Evolutionary conservation across 169 alveolate genomes (phyloP).

Genomic region (Cyclospora cayetanensis): DNA sequence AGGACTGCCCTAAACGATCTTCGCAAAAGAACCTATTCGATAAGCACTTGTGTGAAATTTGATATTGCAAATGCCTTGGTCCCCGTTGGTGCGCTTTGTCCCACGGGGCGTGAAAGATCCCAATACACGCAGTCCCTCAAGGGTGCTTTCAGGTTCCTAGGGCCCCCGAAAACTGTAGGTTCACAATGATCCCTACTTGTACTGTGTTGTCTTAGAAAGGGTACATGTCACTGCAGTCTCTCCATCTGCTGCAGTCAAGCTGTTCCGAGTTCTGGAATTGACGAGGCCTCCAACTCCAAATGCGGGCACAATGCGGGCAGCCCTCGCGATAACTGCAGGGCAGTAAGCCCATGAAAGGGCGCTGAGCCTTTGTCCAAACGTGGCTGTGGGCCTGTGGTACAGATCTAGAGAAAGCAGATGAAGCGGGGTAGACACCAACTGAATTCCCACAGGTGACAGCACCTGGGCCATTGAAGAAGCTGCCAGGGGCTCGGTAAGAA

Average conservation of each 20-base stretch:
- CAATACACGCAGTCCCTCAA: too few relatives aligned
- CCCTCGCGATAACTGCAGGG: conserved; percentile 54
- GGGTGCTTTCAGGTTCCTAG: too few relatives aligned
- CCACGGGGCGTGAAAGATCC: too few relatives aligned
- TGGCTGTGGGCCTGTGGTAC: background rate
- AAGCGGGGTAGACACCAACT: conserved; percentile 61
- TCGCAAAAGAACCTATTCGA: too few relatives aligned
- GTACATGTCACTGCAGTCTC: too few relatives aligned
- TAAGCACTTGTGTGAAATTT: too few relatives aligned
- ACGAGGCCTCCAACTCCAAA: conserved; percentile 66
- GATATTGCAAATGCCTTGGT: too few relatives aligned
- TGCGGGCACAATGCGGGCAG: conserved; percentile 67
- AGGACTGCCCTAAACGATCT: too few relatives aligned
- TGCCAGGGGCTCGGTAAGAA: background rate
- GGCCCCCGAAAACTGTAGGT: too few relatives aligned
- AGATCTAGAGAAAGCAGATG: conserved; percentile 44
- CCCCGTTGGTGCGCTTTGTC: too few relatives aligned
- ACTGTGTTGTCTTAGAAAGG: too few relatives aligned
- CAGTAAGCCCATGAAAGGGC: conserved; percentile 3
- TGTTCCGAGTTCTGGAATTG: background rate
- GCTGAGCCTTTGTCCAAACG: background rate
- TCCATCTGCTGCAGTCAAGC: background rate
- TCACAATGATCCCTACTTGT: too few relatives aligned
- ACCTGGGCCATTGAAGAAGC: conserved; percentile 40
- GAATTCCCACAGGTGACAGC: conserved; percentile 54